Evolutionary conservation across 441 rosid species (phyloP).

Genomic region (Theobroma grandiflorum): DNA sequence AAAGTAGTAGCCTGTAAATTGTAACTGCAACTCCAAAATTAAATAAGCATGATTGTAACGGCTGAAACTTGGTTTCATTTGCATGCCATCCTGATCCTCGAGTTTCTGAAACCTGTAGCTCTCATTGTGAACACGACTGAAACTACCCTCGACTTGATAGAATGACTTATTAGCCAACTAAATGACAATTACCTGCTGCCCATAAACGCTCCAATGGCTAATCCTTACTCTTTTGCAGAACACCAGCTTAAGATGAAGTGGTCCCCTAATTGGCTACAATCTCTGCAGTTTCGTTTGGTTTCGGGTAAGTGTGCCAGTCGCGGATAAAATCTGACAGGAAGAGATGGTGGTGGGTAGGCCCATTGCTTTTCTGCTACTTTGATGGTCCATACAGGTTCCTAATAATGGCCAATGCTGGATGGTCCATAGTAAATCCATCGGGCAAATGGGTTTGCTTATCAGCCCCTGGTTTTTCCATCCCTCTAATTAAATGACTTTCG

Average conservation of each 20-base stretch:
- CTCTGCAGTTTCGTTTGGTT: neutral
- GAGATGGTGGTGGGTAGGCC: conserved; percentile 1
- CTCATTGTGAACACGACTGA: neutral
- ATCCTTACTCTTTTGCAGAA: neutral
- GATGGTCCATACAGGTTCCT: conserved; percentile 1
- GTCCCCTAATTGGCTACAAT: conserved; percentile 11
- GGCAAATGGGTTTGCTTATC: conserved; percentile 21
- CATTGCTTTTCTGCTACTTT: conserved; percentile 8
- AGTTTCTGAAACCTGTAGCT: conserved; percentile 14
- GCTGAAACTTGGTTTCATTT: conserved; percentile 14
- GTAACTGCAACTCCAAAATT: conserved; percentile 9
- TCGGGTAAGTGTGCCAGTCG: neutral
- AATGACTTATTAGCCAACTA: neutral
- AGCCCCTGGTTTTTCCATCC: conserved; percentile 24
- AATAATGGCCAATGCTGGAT: conserved; percentile 11
- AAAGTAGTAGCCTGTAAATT: neutral
- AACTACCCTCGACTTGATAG: neutral
- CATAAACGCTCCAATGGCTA: neutral
- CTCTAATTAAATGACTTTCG: neutral
- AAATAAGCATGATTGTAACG: neutral
- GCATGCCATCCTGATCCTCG: neutral
- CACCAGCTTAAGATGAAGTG: neutral
- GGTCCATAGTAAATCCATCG: conserved; percentile 13
- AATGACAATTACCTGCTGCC: neutral
- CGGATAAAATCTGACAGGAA: neutral